Conservation (phyloP, 2,329 filamentous ascomycete genomes). For the Mariannaea sp. region DNA sequence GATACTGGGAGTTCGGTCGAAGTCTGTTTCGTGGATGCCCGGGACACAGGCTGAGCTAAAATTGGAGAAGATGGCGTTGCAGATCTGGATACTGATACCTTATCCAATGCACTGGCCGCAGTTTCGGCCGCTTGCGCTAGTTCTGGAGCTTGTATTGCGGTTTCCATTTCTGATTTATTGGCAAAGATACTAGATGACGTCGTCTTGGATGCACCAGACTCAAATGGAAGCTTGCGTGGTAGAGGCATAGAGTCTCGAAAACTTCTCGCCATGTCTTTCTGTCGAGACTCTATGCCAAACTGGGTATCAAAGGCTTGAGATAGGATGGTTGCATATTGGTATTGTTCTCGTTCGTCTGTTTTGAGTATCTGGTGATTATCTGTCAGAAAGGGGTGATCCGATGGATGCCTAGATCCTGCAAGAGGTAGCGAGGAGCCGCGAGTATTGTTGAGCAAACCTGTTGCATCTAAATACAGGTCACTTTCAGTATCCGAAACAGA, state of each 20-base stretch:
- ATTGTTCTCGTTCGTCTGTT: neutral
- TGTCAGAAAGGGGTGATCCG: neutral
- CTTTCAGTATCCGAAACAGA: neutral
- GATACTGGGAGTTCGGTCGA: neutral
- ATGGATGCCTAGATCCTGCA: neutral
- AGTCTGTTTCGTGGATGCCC: neutral
- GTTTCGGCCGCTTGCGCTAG: neutral
- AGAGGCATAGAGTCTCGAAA: conserved; percentile 40
- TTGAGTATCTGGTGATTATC: neutral
- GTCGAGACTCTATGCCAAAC: neutral
- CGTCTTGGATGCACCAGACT: conserved; percentile 6
- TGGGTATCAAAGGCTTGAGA: neutral
- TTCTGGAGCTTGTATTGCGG: neutral
- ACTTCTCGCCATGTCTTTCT: neutral
- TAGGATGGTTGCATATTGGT: neutral
- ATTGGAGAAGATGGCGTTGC: too few relatives aligned
- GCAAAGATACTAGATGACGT: neutral
- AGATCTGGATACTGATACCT: too few relatives aligned
- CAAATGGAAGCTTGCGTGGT: conserved; percentile 41
- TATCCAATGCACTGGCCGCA: too few relatives aligned
- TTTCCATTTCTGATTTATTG: neutral
- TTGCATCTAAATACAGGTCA: neutral
- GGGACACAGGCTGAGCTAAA: too few relatives aligned
- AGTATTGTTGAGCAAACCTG: neutral
- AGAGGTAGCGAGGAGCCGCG: neutral